Evolutionary conservation across 768 basidiomycete species (phyloP).

Genomic region (Lactarius vividus): DNA sequence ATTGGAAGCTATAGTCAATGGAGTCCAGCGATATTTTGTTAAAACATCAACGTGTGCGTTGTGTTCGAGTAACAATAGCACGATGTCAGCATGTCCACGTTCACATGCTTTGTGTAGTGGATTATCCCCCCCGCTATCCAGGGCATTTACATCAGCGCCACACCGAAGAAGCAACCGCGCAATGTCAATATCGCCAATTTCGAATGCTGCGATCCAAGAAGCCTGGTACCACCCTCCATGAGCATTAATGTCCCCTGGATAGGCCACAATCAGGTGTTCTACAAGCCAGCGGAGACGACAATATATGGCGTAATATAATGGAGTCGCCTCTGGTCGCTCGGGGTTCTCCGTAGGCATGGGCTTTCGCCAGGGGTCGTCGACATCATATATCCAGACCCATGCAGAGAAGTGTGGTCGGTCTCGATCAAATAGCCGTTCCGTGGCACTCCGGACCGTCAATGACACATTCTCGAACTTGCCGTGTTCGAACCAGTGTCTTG

Average conservation of each 20-base stretch:
- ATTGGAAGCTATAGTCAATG: no score
- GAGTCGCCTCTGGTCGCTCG: neutral
- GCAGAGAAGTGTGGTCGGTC: no score
- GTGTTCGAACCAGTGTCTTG: neutral
- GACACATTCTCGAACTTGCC: neutral
- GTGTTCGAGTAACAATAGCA: conserved; percentile 3
- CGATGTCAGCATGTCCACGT: neutral
- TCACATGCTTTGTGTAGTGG: neutral
- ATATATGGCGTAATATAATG: conserved; percentile 2
- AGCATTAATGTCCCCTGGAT: neutral
- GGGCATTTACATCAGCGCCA: neutral
- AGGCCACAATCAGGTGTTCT: conserved; percentile 3
- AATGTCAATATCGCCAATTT: neutral
- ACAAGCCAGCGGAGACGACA: neutral
- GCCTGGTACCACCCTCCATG: neutral
- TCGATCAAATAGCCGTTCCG: conserved; percentile 1
- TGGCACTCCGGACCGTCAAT: neutral
- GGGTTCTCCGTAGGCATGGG: neutral
- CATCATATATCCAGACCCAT: conserved; percentile 12
- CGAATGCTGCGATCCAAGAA: neutral
- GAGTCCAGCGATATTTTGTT: neutral
- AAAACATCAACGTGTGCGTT: neutral
- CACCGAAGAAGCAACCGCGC: neutral
- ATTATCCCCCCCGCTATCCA: no score
- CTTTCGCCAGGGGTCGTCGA: neutral